Base-by-base conservation (phyloP, 2,329 filamentous ascomycete species). In the Tolypocladium inflatum region DNA sequence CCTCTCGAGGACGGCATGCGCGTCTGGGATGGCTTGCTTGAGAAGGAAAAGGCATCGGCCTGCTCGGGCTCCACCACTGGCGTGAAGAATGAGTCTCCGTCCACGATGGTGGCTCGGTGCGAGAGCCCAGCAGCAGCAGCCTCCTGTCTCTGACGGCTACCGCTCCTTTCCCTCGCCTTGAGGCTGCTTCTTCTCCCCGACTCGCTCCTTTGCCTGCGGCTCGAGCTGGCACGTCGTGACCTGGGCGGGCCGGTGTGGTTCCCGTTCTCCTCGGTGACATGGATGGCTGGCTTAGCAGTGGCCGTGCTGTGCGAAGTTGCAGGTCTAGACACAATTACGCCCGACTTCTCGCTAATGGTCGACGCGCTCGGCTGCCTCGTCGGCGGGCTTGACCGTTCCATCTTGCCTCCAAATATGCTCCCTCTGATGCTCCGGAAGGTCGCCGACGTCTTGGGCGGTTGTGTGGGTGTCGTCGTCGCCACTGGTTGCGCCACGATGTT, bases 371-470 rank as follows among this genome's bases (percentile, higher is more conserved):
- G 65, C 55, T 69, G 71, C 66, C 70, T 78, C 65, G 68, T 76
- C 73, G 74, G 73, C 62, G 75, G 70, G 63, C 71, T 71, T 42
- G 72, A 74, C 61, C 77, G 73, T 43, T 79, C 78, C 55, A 75
- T 76, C 55, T 81, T 78, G 19, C 62, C 77, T n/a, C 88, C 86
- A 69, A 96, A 92, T 35, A 97, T 86, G 70, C 89, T 94, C 33
- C 88, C 86, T 62, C 80, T 83, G 62, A 89, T 77, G 67, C 84
- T 90, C 64, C 83, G 84, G 43, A 87, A 74, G 1, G 89, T 92
- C 19, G 87, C 89, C 8, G 85, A 82, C 7, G 90, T 90, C 68
- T 85, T 87, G 4, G 89, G 87, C 6, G 82, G 80, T 23, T 81
- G 76, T 23, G 78, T 66, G n/a, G 78, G 71, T 66, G 66, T 78